Evolutionary conservation across 192 early-diverging fungal genomes (phyloP), one percentile per base, ranked within the genome.

Genomic region (Coemansia sp.): DNA sequence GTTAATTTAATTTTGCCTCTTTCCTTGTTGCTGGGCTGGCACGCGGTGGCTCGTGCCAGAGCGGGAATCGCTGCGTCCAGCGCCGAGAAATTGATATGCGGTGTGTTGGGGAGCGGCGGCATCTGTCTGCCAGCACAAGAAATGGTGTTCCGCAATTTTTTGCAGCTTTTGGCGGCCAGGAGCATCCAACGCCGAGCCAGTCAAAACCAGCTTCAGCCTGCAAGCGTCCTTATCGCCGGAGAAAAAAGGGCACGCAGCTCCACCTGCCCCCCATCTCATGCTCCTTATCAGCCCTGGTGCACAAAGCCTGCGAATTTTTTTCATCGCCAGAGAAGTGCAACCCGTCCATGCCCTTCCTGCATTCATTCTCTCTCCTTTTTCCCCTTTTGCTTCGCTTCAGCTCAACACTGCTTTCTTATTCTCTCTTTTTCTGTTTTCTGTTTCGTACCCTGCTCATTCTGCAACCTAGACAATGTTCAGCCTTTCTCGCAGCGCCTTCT

Each of bases 401-500:
- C 39, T 42, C 49, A 25, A 11, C 22, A 23, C 49, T 50, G 18
- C 25, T 50, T 52, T 6, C 9, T 5, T 23, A 49, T n/a, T 42
- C 25, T 51, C 27, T 57, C 48, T 35, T 50, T 6, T 58, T 35
- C 48, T 30, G 2, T 2, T 54, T 28, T 22, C 27, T 54, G 52
- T n/a, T 47, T 27, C 32, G 49, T 27, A 32, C 14, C 1, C 2
- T 25, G 14, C n/a, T 48, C 39, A 13, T 29, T 13, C 55, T 20
- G 20, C 56, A 32, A 58, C 57, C 19, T 32, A 46, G 48, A 34
- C 32, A 25, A 77, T 77, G 74, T 71, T 77, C 34, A 77, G 49
- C 47, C 58, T 71, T 51, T 58, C 69, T 49, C 74, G 74, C 27
- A 69, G 74, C n/a, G 59, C 69, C 27, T 56, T 62, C 34, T 36